phyloP scores from a whole-genome alignment of 805 yeast genomes.

The Yarrowia sp. region DNA sequence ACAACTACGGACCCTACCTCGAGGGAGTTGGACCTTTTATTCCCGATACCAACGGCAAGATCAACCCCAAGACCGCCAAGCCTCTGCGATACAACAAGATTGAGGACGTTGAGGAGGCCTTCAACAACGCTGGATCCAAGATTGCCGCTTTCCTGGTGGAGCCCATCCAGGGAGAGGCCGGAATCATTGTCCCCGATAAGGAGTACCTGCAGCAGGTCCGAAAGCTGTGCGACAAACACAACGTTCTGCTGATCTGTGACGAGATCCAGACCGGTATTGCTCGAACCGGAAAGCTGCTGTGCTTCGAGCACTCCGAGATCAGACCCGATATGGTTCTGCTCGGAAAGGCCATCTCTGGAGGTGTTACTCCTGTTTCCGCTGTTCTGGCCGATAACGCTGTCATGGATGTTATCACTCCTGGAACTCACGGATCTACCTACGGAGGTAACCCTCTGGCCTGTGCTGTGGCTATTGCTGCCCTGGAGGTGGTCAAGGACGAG shows the following conservation, averaged over 20 bases:
- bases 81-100: constrained; percentile 78
- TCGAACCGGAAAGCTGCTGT: constrained; percentile 91
- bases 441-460: constrained; percentile 98
- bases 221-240: constrained; percentile 73
- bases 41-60: constrained; percentile 58
- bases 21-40: constrained; percentile 78
- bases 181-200: constrained; percentile 88
- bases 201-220: constrained; percentile 75
- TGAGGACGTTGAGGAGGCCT: constrained; percentile 82
- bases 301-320: constrained; percentile 80
- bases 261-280: constrained; percentile 98
- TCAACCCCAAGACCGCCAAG: constrained; percentile 34
- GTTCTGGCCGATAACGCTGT: constrained; percentile 87
- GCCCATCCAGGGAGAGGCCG: constrained; percentile 98
- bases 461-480: constrained; percentile 88
- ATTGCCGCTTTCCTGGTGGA: constrained; percentile 89
- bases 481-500: constrained; percentile 86
- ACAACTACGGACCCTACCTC: constrained; percentile 86
- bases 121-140: constrained; percentile 77
- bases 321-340: constrained; percentile 86
- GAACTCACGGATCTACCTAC: constrained; percentile 96
- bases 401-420: constrained; percentile 87
- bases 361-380: constrained; percentile 88
- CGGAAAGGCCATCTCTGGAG: constrained; percentile 96
- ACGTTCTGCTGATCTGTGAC: constrained; percentile 87